Evolutionary conservation across 306 rosid species (phyloP).

Genomic region (Argentina anserina): DNA sequence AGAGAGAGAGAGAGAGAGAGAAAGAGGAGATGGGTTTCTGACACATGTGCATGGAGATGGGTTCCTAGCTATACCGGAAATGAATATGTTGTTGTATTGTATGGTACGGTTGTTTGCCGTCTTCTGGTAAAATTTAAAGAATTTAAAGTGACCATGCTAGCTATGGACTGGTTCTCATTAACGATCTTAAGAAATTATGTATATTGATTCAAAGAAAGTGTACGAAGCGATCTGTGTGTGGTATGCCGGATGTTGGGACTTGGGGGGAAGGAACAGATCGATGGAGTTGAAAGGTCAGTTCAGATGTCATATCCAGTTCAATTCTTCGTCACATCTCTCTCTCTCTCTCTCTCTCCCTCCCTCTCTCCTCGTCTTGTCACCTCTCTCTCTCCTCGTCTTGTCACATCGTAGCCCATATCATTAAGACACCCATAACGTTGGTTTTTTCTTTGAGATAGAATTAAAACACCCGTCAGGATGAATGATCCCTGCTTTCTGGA

Average conservation of each 20-base stretch:
- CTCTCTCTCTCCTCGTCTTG: background rate
- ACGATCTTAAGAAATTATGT: background rate
- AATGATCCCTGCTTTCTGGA: no score
- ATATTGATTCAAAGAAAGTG: background rate
- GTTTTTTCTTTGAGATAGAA: no score
- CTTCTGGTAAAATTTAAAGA: slow-evolving; percentile 21
- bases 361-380: background rate
- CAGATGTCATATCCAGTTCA: background rate
- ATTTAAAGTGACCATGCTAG: background rate
- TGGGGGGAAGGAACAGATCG: background rate
- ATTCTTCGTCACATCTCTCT: background rate
- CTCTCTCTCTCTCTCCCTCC: background rate
- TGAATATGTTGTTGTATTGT: background rate
- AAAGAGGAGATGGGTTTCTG: background rate
- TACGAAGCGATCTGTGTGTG: background rate
- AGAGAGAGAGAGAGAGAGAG: background rate
- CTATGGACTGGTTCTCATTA: background rate
- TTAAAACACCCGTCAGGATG: no score
- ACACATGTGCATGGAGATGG: background rate
- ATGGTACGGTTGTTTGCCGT: slow-evolving; percentile 34
- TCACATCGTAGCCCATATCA: background rate
- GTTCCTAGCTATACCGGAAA: no score
- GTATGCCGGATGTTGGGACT: background rate
- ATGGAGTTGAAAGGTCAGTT: background rate
- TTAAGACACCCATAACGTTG: background rate